phyloP scores from a whole-genome alignment of 768 basidiomycete species.

The Lanmaoa pseudosensibilis region DNA sequence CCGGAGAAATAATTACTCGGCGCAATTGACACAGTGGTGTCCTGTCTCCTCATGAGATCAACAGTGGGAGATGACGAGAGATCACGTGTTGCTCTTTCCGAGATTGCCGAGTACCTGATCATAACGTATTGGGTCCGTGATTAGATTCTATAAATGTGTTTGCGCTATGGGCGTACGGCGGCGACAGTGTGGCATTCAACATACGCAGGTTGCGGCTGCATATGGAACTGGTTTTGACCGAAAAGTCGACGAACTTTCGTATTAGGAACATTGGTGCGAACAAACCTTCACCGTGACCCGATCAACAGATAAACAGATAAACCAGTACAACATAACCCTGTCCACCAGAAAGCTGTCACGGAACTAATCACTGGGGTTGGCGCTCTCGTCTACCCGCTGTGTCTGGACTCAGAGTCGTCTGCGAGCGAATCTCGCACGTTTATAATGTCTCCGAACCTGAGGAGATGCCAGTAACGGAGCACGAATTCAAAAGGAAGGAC shows the following conservation, averaged over 20 bases:
- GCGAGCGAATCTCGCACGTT: not conserved
- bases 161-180: not conserved
- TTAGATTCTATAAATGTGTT: too few species aligned
- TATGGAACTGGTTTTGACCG: not conserved
- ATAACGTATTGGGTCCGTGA: too few species aligned
- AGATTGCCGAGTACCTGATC: too few species aligned
- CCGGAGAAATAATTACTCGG: not conserved
- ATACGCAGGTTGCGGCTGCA: not conserved
- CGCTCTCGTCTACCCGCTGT: not conserved
- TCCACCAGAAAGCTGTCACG: not conserved
- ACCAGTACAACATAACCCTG: too few species aligned
- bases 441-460: not conserved
- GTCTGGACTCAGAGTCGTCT: not conserved
- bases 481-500: not conserved
- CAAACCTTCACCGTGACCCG: too few species aligned
- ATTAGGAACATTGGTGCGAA: not conserved
- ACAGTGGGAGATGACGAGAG: not conserved
- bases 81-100: not conserved
- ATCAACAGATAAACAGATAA: too few species aligned
- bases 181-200: not conserved
- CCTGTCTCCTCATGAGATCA: not conserved
- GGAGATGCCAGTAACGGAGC: not conserved
- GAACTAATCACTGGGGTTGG: not conserved
- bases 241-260: not conserved
- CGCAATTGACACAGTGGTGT: not conserved